A percentile compares a stretch with the other conserved stretches of the same genome.
Evolutionary conservation across 345 rosid species (phyloP).

Genomic region (Salix udensis): DNA sequence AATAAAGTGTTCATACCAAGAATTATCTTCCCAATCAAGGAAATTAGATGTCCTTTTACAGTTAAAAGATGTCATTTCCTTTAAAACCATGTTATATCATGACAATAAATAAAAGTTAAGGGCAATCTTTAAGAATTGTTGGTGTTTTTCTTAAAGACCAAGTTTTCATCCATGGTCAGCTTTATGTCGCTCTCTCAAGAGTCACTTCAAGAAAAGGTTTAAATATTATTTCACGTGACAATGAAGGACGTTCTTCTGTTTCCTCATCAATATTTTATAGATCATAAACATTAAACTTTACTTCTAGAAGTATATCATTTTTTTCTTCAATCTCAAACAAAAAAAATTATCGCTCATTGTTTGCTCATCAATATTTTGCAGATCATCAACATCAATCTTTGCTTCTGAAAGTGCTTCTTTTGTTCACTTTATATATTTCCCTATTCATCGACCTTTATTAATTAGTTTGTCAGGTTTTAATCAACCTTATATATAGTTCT

Average conservation of each 20-base stretch:
- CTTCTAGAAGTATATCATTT: too few relatives aligned
- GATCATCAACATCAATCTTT: too few relatives aligned
- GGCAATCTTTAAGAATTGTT: background rate
- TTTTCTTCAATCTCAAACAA: too few relatives aligned
- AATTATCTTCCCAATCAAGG: background rate
- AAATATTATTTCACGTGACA: background rate
- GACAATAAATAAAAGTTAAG: slow-evolving; percentile 11
- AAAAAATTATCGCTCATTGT: too few relatives aligned
- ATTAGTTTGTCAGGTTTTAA: too few relatives aligned
- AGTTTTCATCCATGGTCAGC: background rate
- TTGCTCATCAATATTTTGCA: too few relatives aligned
- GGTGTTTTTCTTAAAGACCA: background rate
- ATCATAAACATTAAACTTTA: too few relatives aligned
- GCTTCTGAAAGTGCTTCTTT: too few relatives aligned
- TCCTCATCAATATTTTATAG: too few relatives aligned
- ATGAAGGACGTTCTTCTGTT: background rate
- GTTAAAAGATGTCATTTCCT: background rate
- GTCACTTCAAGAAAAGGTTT: background rate
- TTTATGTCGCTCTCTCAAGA: background rate
- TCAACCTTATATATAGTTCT: too few relatives aligned
- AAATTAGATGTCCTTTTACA: background rate
- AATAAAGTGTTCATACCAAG: background rate
- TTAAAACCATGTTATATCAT: background rate
- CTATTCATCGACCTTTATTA: too few relatives aligned
- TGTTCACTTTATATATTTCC: too few relatives aligned